Conservation (phyloP, 768 basidiomycete genomes). For the Trametes maxima region DNA sequence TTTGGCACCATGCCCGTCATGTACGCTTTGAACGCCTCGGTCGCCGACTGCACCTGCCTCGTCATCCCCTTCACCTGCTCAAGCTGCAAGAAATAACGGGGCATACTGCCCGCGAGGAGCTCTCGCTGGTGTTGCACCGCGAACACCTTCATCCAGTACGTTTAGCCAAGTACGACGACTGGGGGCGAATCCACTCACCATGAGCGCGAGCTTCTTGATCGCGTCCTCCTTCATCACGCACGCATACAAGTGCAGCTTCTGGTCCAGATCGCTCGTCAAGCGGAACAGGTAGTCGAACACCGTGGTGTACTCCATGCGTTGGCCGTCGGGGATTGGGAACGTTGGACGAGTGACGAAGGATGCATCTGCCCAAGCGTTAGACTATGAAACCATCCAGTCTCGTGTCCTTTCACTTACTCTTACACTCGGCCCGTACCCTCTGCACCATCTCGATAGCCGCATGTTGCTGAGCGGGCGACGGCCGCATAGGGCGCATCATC, state of each 20-base stretch:
- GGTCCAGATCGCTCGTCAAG: conserved; percentile 50
- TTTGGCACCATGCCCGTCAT: background rate
- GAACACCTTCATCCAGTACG: conserved; percentile 24
- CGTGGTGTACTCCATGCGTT: conserved; percentile 53
- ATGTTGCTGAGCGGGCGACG: conserved; percentile 10
- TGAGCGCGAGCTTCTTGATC: conserved; percentile 52
- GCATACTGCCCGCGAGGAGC: conserved; percentile 27
- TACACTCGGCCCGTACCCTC: conserved; percentile 9
- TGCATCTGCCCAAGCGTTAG: background rate
- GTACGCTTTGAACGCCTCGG: conserved; percentile 40
- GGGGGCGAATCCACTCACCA: conserved; percentile 45
- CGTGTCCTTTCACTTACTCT: background rate
- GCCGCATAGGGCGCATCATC: background rate
- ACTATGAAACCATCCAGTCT: no score
- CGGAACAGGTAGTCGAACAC: conserved; percentile 53
- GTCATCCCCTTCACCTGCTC: conserved; percentile 39
- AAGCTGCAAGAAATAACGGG: conserved; percentile 39
- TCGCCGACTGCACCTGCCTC: conserved; percentile 43
- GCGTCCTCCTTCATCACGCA: conserved; percentile 50
- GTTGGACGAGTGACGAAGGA: conserved; percentile 33
- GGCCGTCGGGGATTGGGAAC: conserved; percentile 52
- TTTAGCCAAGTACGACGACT: background rate
- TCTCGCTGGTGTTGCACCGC: conserved; percentile 42
- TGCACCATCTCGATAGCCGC: conserved; percentile 11
- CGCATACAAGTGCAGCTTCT: conserved; percentile 49